Conservation (phyloP, 163 green algal genomes). For the Volvox carteri region DNA sequence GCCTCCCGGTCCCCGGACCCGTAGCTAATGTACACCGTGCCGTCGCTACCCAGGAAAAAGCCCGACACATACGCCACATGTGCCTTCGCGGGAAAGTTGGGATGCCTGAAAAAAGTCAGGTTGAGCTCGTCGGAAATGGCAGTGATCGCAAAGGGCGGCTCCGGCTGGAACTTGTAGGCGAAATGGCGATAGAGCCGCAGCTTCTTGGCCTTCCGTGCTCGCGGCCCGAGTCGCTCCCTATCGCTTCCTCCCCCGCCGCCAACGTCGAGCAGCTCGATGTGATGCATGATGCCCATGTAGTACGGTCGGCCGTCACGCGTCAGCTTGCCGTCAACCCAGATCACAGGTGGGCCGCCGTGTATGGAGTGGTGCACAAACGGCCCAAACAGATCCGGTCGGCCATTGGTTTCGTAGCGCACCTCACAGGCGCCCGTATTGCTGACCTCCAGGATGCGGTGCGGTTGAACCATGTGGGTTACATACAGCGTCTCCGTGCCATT, state of each 20-base stretch:
- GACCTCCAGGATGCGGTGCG: conserved; percentile 66
- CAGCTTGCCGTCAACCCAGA: conserved; percentile 48
- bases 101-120: conserved; percentile 52
- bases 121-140: conserved; percentile 67
- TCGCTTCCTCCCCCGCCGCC: no score
- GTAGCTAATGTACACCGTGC: conserved; percentile 64
- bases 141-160: conserved; percentile 67
- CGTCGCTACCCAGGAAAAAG: conserved; percentile 49
- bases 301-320: conserved; percentile 37
- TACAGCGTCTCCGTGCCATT: conserved; percentile 52
- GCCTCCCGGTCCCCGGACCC: conserved; percentile 63
- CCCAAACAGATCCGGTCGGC: conserved; percentile 51
- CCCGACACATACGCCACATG: conserved; percentile 66
- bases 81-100: conserved; percentile 25
- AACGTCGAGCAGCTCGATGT: conserved; percentile 60
- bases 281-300: conserved; percentile 76
- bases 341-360: conserved; percentile 70
- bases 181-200: conserved; percentile 72
- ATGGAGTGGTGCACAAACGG: conserved; percentile 60
- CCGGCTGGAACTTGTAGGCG: conserved; percentile 65
- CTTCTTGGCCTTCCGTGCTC: not conserved
- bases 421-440: conserved; percentile 33
- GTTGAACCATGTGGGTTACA: conserved; percentile 69
- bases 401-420: conserved; percentile 32
- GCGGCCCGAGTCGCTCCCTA: not conserved